phyloP scores from a whole-genome alignment of 331 rosid species.

The Quercus lobata region DNA sequence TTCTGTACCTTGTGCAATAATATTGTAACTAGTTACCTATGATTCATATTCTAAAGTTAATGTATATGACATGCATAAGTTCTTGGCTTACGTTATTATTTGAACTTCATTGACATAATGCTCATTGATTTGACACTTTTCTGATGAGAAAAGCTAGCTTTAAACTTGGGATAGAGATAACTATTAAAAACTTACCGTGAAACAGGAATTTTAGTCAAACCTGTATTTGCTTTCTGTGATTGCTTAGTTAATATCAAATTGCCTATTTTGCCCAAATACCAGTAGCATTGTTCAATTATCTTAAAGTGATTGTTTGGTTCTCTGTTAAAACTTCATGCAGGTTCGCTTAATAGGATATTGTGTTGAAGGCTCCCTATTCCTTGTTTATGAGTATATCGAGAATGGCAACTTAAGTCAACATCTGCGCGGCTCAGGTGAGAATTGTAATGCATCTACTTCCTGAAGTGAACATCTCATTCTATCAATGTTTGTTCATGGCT shows the following conservation, averaged over 20 bases:
- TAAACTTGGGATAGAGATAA: not conserved
- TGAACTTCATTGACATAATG: not conserved
- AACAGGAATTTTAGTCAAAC: not conserved
- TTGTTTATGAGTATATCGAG: too few species aligned
- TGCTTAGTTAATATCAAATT: not conserved
- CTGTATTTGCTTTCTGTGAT: not conserved
- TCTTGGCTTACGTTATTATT: not conserved
- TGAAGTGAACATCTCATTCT: not conserved
- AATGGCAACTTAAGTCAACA: too few species aligned
- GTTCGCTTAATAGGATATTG: constrained; percentile 50
- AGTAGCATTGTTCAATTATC: not conserved
- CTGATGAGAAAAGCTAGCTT: not conserved
- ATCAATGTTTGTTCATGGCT: constrained; percentile 9
- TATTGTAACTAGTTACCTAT: not conserved
- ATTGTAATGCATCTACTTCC: not conserved
- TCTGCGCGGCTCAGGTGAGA: constrained; percentile 42
- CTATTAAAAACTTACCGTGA: not conserved
- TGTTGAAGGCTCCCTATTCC: too few species aligned
- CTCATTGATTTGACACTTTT: not conserved
- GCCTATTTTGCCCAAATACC: constrained; percentile 6
- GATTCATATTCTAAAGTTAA: not conserved
- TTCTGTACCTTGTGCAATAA: not conserved
- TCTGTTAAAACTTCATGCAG: constrained; percentile 34
- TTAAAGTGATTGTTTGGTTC: not conserved
- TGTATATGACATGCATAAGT: not conserved